phyloP scores from a whole-genome alignment of 192 early-diverging fungal species.

The Linnemannia zychae region DNA sequence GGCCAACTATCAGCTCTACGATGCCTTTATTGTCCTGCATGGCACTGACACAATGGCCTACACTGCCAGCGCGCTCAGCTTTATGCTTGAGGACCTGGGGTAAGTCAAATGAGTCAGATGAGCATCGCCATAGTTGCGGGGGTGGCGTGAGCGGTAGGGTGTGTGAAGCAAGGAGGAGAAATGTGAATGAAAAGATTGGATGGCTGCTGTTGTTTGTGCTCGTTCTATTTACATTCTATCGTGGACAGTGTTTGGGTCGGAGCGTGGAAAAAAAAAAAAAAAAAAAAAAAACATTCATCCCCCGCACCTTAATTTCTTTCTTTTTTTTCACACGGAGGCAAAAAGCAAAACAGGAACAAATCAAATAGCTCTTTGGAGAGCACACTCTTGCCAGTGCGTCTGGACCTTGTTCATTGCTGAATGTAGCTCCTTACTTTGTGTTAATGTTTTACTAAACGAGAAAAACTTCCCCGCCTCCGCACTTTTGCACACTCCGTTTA shows the following conservation, averaged over 20 bases:
- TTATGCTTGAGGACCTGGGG: constrained; percentile 97
- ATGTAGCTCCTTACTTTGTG: too few relatives aligned
- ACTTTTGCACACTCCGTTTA: background rate
- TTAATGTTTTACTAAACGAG: background rate
- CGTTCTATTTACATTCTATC: background rate
- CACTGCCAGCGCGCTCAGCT: constrained; percentile 90
- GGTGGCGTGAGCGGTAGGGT: background rate
- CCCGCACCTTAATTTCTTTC: background rate
- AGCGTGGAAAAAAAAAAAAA: background rate
- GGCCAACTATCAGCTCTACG: constrained; percentile 91
- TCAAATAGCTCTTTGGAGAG: background rate
- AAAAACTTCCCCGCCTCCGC: background rate
- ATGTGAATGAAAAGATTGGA: background rate
- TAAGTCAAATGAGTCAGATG: constrained; percentile 50
- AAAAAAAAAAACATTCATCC: background rate
- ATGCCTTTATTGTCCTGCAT: constrained; percentile 97
- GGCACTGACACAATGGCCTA: constrained; percentile 94
- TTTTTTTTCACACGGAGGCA: constrained; percentile 28
- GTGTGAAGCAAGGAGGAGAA: background rate
- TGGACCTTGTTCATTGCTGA: too few relatives aligned
- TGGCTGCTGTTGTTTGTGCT: background rate
- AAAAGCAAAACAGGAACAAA: background rate
- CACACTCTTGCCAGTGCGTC: background rate
- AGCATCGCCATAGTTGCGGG: background rate
- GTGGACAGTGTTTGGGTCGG: background rate